Conservation (phyloP, 2,329 filamentous ascomycete genomes). For the Apiospora rasikravindrae region DNA sequence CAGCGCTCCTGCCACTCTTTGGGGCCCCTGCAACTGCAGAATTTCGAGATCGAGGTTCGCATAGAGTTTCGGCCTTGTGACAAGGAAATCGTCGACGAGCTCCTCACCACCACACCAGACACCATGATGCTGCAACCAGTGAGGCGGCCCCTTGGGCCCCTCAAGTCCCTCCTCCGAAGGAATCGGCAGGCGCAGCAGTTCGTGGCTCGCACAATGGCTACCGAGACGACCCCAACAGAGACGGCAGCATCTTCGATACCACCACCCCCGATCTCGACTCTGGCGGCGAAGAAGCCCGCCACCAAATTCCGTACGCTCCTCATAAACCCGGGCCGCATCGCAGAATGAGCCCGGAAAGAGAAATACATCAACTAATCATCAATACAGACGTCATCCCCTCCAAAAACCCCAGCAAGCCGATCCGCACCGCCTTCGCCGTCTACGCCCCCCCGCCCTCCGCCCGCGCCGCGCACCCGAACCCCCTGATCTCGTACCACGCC, state of each 20-base stretch:
- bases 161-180: constrained; percentile 68
- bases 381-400: constrained; percentile 37
- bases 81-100: constrained; percentile 3
- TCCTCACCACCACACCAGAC: constrained; percentile 20
- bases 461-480: constrained; percentile 64
- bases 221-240: constrained; percentile 36
- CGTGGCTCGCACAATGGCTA: constrained; percentile 54
- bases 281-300: constrained; percentile 17
- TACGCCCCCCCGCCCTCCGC: constrained; percentile 63
- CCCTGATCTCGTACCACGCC: constrained; percentile 69
- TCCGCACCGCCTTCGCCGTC: constrained; percentile 55
- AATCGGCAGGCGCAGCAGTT: constrained; percentile 53
- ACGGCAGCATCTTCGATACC: constrained; percentile 20
- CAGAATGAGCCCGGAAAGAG: not conserved
- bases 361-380: not conserved
- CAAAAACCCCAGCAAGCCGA: constrained; percentile 34
- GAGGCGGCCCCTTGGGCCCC: constrained; percentile 72
- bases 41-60: constrained; percentile 2
- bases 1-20: not conserved
- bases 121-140: constrained; percentile 66
- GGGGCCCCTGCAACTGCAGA: constrained; percentile 5
- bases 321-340: not conserved
- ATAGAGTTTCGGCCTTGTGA: not conserved
- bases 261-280: constrained; percentile 22
- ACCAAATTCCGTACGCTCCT: constrained; percentile 9